Percentiles rank a stretch among this genome's conserved stretches.
Evolutionary conservation across 176 grass and related monocot species (phyloP).

Genomic region (Elymus sibiricus): DNA sequence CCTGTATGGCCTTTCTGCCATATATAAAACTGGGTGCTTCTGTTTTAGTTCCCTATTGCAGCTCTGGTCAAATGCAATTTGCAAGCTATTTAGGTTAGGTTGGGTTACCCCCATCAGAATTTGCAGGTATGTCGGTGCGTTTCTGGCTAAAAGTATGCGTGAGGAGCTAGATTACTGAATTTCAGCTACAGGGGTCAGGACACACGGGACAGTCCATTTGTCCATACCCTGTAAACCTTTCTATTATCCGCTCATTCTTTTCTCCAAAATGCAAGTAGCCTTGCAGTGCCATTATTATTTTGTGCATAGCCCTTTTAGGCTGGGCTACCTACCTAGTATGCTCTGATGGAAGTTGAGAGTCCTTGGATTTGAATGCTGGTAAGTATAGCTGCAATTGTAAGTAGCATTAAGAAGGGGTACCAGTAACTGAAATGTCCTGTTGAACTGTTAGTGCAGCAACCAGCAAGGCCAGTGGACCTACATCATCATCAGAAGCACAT

Average conservation of each 20-base stretch:
- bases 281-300: background rate
- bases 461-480: background rate
- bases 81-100: background rate
- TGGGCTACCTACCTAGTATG: background rate
- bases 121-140: background rate
- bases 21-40: background rate
- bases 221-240: background rate
- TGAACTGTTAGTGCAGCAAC: background rate
- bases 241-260: background rate
- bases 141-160: background rate
- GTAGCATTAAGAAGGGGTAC: background rate
- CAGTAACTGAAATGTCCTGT: background rate
- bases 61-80: slow-evolving; percentile 21
- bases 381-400: background rate
- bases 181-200: background rate
- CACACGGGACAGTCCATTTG: background rate
- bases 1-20: background rate
- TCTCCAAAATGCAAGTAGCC: background rate
- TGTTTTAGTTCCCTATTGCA: background rate
- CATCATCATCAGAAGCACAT: background rate
- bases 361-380: background rate
- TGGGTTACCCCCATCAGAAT: background rate
- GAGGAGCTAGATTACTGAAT: background rate
- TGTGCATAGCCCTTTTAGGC: background rate
- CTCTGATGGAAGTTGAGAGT: background rate